Base-by-base conservation (phyloP, 1,139 yeast genomes). In the Geotrichum aggregatum region DNA sequence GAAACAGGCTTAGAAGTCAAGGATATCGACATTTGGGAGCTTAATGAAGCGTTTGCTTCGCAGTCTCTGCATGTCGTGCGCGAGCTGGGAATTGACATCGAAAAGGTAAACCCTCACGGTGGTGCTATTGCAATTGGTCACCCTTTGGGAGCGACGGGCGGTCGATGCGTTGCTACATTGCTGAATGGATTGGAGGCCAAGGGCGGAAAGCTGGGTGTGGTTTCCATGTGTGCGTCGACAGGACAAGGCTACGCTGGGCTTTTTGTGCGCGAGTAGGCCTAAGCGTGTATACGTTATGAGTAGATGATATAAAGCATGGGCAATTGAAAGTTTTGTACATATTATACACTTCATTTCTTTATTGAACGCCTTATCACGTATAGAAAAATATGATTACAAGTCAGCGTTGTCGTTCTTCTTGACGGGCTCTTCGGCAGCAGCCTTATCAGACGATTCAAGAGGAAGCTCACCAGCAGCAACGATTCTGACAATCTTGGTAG, bases 391-490 rank as follows among this genome's bases (percentile, higher is more conserved):
- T n/a, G n/a, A 14, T 50, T 46, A 50, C 50, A 50, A 46, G n/a
- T 50, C 79, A 34, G 41, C 57, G 39, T 47, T 50, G 24, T 24
- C 58, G 47, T 55, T 45, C 14, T 38, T 47, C 11, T 34, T 36
- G 40, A 52, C 53, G n/a, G 48, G 30, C 36, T 49, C 48, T 13
- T 41, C 47, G 33, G 52, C 53, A 16, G 40, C 52, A 38, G 49
- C 43, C 35, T 50, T 47, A 26, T 50, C 52, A 19, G 49, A 42
- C 33, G 18, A 24, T 8, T 63, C 60, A 57, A 61, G 50, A 24
- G 57, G 49, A 69, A 87, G 72, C 73, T 85, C 87, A 72, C 98
- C 98, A 63, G 83, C 77, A 63, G 83, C 83, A 62, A 82, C 86
- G 67, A 91, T 82, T 66, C 78, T 77, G 63, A 91, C 72, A 66